Evolutionary conservation across 2,329 filamentous ascomycete genomes (phyloP).

Genomic region (Fusarium phyllophilum): DNA sequence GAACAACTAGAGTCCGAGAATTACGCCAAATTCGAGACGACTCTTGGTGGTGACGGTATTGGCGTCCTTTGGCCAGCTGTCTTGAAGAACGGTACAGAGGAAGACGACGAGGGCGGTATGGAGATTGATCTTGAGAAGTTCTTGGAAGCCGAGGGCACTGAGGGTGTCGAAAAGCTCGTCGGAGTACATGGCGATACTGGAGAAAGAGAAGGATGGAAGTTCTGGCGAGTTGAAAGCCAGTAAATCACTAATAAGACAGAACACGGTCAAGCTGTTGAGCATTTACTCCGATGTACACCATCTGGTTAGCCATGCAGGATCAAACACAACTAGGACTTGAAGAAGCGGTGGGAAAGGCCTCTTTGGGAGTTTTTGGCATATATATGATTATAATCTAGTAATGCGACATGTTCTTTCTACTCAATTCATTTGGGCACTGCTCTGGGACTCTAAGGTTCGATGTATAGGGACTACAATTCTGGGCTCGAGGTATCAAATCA

Average conservation of each 20-base stretch:
- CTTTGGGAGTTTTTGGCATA: slow-evolving; percentile 37
- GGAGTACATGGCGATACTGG: slow-evolving; percentile 77
- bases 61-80: slow-evolving; percentile 95
- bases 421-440: neutral
- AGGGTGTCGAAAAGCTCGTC: slow-evolving; percentile 87
- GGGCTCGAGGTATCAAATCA: neutral
- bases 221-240: slow-evolving; percentile 74
- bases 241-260: slow-evolving; percentile 26
- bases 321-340: slow-evolving; percentile 34
- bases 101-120: slow-evolving; percentile 82
- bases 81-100: slow-evolving; percentile 82
- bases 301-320: slow-evolving; percentile 39
- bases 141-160: slow-evolving; percentile 82
- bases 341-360: slow-evolving; percentile 24
- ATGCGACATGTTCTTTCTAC: slow-evolving; percentile 38
- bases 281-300: slow-evolving; percentile 33
- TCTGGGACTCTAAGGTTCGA: neutral
- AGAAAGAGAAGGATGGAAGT: slow-evolving; percentile 84
- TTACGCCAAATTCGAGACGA: slow-evolving; percentile 88
- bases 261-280: slow-evolving; percentile 5
- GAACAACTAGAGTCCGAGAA: slow-evolving; percentile 73
- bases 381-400: slow-evolving; percentile 45
- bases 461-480: neutral
- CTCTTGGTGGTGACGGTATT: slow-evolving; percentile 90
- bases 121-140: slow-evolving; percentile 91